Percentiles rank a stretch among this genome's conserved stretches.
These are phyloP conservation scores for Tetrapisispora pingtungensis DNA, from an alignment of 805 yeast species.

Conservation along the genomic window DNA sequence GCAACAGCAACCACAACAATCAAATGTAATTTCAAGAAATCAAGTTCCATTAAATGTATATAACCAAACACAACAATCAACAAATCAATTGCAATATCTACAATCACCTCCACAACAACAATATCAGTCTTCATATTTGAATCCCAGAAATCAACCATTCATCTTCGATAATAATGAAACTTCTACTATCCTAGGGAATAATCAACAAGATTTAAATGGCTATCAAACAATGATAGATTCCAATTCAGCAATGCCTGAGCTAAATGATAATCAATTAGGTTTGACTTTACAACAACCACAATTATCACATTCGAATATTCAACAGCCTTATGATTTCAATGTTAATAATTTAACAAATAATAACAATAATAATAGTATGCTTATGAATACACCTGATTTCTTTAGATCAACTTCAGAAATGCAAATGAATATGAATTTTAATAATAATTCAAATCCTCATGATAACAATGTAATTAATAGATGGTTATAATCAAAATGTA, in stretches of 20 bases:
- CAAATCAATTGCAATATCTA: conserved; percentile 7
- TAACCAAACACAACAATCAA: conserved; percentile 5
- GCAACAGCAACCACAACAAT: conserved; percentile 12
- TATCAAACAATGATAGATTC: conserved; percentile 1
- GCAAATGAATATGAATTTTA: background rate
- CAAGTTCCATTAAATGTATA: conserved; percentile 13
- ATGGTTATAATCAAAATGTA: background rate
- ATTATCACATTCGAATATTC: background rate
- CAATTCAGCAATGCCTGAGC: background rate
- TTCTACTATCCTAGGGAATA: background rate
- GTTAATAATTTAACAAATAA: background rate
- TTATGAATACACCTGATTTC: conserved; percentile 1
- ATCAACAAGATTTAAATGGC: conserved; percentile 1
- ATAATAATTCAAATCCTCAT: background rate
- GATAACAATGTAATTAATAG: conserved; percentile 1
- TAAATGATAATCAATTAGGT: background rate
- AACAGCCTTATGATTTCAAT: background rate
- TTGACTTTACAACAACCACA: background rate
- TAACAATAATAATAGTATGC: background rate
- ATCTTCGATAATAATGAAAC: conserved; percentile 1
- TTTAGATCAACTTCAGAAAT: conserved; percentile 3
- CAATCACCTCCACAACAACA: background rate
- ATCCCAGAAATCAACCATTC: conserved; percentile 1
- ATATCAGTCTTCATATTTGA: background rate
- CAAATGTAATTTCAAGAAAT: conserved; percentile 2